Evolutionary conservation across 2,329 filamentous ascomycete genomes (phyloP).

Genomic region (Pyrenophora seminiperda): DNA sequence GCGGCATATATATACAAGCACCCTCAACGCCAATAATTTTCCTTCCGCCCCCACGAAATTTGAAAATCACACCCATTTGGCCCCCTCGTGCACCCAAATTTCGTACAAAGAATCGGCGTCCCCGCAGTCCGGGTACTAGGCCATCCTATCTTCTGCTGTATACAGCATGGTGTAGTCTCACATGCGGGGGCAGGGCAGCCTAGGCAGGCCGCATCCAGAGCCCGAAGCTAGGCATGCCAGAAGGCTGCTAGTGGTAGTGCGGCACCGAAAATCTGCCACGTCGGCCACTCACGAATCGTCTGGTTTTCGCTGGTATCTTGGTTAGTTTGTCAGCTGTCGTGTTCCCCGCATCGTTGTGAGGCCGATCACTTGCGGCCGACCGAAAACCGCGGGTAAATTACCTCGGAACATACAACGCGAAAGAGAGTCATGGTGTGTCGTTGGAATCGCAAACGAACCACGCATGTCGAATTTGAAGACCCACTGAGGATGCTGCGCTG

Average conservation of each 20-base stretch:
- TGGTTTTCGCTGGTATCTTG: neutral
- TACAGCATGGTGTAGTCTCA: slow-evolving; percentile 4
- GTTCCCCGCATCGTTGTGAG: slow-evolving; percentile 5
- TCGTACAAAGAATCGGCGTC: neutral
- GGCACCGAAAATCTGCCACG: neutral
- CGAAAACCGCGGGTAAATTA: neutral
- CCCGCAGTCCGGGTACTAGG: slow-evolving; percentile 3
- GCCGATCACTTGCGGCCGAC: slow-evolving; percentile 4
- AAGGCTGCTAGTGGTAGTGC: slow-evolving; percentile 2
- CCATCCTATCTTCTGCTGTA: neutral
- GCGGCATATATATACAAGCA: slow-evolving; percentile 4
- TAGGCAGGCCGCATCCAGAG: slow-evolving; percentile 5
- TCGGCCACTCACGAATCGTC: slow-evolving; percentile 2
- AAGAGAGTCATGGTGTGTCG: neutral
- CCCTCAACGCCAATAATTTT: neutral
- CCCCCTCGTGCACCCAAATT: too few species aligned
- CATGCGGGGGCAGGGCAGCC: neutral
- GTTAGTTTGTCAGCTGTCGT: slow-evolving; percentile 5
- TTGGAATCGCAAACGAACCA: too few species aligned
- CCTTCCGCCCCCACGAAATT: neutral
- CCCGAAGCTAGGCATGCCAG: slow-evolving; percentile 1
- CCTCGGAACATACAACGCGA: neutral
- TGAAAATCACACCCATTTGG: neutral
- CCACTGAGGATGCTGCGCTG: too few species aligned
- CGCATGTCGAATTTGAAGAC: too few species aligned